These are phyloP conservation scores for Jatropha podagrica DNA, from an alignment of 441 rosid genomes.

Conservation along the genomic window DNA sequence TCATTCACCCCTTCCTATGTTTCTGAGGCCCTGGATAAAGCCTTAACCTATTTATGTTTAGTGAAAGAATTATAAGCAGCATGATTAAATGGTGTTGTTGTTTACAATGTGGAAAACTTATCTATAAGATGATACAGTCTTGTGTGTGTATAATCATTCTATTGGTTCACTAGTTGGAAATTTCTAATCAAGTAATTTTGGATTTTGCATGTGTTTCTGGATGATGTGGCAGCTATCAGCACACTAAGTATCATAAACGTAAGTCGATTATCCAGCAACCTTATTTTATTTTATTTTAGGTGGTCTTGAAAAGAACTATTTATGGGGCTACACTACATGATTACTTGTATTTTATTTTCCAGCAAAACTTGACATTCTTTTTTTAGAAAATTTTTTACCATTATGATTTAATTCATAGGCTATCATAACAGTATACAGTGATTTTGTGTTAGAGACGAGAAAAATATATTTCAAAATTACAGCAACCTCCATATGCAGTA, in stretches of 20 bases:
- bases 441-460: background rate
- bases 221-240: slow-evolving; percentile 79
- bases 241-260: slow-evolving; percentile 97
- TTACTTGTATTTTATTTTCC: background rate
- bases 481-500: background rate
- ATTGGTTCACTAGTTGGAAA: slow-evolving; percentile 16
- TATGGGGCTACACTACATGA: background rate
- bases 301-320: background rate
- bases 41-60: background rate
- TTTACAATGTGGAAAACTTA: background rate
- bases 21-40: background rate
- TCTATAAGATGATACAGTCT: background rate
- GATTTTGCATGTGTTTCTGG: slow-evolving; percentile 50
- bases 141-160: background rate
- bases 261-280: slow-evolving; percentile 40
- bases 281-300: background rate
- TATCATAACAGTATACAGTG: background rate
- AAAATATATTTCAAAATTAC: background rate
- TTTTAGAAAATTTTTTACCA: background rate
- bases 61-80: background rate
- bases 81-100: background rate
- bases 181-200: slow-evolving; percentile 39
- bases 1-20: background rate
- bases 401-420: background rate
- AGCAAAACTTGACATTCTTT: background rate